Conservation (phyloP, 495 filamentous ascomycete species). For the Amniculicola lignicola region DNA sequence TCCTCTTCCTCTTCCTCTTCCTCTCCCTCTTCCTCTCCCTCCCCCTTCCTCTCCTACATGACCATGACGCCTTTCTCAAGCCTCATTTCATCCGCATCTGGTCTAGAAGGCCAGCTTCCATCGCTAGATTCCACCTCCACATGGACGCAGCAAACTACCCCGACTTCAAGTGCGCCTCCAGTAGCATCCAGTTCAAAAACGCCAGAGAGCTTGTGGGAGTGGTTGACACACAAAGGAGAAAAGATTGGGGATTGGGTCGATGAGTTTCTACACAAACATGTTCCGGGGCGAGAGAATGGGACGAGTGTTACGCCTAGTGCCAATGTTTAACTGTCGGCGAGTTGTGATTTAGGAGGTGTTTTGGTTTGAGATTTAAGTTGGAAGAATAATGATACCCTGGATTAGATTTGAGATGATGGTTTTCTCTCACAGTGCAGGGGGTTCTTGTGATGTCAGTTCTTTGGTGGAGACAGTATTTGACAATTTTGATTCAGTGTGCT, state of each 20-base stretch:
- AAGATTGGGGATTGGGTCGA: slow-evolving; percentile 32
- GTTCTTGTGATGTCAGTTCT: too few relatives aligned
- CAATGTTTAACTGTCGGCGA: too few relatives aligned
- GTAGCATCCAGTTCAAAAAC: slow-evolving; percentile 13
- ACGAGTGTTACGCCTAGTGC: too few relatives aligned
- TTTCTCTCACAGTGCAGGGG: too few relatives aligned
- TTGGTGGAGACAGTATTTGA: too few relatives aligned
- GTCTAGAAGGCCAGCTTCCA: background rate
- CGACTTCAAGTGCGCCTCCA: slow-evolving; percentile 23
- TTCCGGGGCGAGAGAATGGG: too few relatives aligned
- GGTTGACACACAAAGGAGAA: slow-evolving; percentile 29
- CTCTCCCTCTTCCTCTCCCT: background rate
- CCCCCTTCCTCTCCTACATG: background rate
- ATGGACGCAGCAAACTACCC: background rate
- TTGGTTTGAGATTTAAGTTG: too few relatives aligned
- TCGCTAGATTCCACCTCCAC: background rate
- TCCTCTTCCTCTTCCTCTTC: too few relatives aligned
- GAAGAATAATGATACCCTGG: too few relatives aligned
- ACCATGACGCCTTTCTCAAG: slow-evolving; percentile 8
- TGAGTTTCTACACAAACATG: slow-evolving; percentile 21
- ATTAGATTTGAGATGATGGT: too few relatives aligned
- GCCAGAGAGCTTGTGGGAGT: slow-evolving; percentile 31
- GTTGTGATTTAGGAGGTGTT: too few relatives aligned
- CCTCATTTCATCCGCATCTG: slow-evolving; percentile 12
- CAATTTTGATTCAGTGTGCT: too few relatives aligned